Percentiles rank a stretch among this genome's conserved stretches.
These are phyloP conservation scores for Leucocoprinus sp. DNA, from an alignment of 768 basidiomycete genomes.

Conservation along the genomic window DNA sequence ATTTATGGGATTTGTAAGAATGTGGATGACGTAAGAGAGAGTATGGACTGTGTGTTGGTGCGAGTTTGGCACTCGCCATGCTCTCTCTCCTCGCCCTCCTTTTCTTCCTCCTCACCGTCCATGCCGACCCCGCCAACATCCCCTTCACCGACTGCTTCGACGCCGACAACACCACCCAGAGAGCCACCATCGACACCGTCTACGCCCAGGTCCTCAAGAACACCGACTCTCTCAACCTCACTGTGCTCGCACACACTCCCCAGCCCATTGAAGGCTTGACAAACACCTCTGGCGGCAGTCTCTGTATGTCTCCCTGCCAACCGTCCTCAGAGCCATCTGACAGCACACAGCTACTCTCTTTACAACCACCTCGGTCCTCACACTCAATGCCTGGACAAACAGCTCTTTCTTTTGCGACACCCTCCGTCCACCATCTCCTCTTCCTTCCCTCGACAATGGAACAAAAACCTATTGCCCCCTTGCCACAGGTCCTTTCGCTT, in stretches of 20 bases:
- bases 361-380: constrained; percentile 72
- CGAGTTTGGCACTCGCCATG: too few relatives aligned
- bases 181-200: constrained; percentile 59
- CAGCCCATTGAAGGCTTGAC: constrained; percentile 52
- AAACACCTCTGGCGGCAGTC: constrained; percentile 44
- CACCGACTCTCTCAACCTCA: constrained; percentile 54
- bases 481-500: constrained; percentile 68
- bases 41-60: too few relatives aligned
- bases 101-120: constrained; percentile 20
- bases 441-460: constrained; percentile 37
- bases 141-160: constrained; percentile 65
- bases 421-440: constrained; percentile 71
- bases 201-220: constrained; percentile 61
- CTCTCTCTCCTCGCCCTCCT: constrained; percentile 13
- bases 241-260: constrained; percentile 58
- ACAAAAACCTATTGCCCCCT: constrained; percentile 66
- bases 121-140: constrained; percentile 53
- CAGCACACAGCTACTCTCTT: constrained; percentile 71
- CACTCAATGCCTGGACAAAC: constrained; percentile 64
- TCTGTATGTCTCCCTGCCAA: constrained; percentile 35
- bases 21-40: constrained; percentile 10
- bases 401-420: constrained; percentile 69
- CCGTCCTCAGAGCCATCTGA: constrained; percentile 1
- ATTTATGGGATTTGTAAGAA: too few relatives aligned
- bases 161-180: constrained; percentile 36